Evolutionary conservation across 331 rosid species (phyloP).

Genomic region (Ulmus americana): DNA sequence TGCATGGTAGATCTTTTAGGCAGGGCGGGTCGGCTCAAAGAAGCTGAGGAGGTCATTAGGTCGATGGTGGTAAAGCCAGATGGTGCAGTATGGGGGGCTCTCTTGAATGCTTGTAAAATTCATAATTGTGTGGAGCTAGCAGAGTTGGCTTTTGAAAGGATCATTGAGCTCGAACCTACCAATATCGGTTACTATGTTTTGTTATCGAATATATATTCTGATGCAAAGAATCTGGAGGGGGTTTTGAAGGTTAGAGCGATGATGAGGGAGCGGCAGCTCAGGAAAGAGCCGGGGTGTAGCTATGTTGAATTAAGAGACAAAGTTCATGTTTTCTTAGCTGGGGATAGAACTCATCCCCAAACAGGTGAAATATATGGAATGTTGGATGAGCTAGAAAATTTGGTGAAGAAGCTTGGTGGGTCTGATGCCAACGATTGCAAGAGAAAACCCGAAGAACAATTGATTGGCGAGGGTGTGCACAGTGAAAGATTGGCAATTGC

Average conservation of each 20-base stretch:
- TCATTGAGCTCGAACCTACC: constrained; percentile 56
- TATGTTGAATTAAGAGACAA: constrained; percentile 62
- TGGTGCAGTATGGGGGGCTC: constrained; percentile 93
- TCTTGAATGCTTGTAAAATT: constrained; percentile 85
- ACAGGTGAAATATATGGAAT: constrained; percentile 47
- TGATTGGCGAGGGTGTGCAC: constrained; percentile 34
- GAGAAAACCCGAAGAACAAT: constrained; percentile 33
- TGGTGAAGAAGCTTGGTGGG: constrained; percentile 35
- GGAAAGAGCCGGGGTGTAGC: constrained; percentile 75
- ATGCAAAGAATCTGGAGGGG: constrained; percentile 56
- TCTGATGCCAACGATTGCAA: constrained; percentile 23
- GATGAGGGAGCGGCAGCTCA: constrained; percentile 70
- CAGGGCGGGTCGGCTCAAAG: constrained; percentile 70
- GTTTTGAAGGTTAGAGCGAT: constrained; percentile 52
- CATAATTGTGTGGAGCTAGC: constrained; percentile 67
- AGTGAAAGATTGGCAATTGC: constrained; percentile 79
- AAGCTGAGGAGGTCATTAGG: constrained; percentile 52
- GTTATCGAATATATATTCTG: constrained; percentile 64
- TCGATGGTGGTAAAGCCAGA: constrained; percentile 66
- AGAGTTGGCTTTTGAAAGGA: constrained; percentile 59
- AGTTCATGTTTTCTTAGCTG: constrained; percentile 67
- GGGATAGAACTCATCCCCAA: constrained; percentile 53
- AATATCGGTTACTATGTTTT: constrained; percentile 80
- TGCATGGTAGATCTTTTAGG: constrained; percentile 90
- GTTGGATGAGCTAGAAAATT: constrained; percentile 51